A percentile compares a stretch with the other conserved stretches of the same genome.
Conservation (phyloP, 331 rosid species). For the Cydonia oblonga region DNA sequence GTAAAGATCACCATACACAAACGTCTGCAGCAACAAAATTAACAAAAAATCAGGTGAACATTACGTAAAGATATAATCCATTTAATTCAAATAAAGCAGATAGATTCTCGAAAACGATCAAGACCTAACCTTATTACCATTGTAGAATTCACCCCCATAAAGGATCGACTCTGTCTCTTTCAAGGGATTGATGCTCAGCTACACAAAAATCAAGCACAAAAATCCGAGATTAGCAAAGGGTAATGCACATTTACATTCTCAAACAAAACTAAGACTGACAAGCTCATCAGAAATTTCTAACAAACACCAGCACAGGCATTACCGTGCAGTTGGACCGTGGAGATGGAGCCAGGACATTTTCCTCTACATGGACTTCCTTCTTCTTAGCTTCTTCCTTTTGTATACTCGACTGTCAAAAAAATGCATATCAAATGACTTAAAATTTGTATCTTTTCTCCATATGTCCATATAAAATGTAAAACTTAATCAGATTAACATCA, state of each 20-base stretch:
- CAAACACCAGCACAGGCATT: slow-evolving; percentile 1
- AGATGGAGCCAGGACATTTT: slow-evolving; percentile 91
- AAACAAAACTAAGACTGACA: background rate
- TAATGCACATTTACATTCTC: background rate
- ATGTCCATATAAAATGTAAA: background rate
- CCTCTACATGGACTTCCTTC: slow-evolving; percentile 83
- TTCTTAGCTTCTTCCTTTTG: slow-evolving; percentile 95
- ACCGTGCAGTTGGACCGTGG: slow-evolving; percentile 88
- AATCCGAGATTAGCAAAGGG: background rate
- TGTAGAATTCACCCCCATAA: slow-evolving; percentile 94
- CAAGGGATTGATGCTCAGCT: slow-evolving; percentile 87
- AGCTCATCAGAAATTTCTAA: background rate
- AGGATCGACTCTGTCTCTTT: slow-evolving; percentile 84
- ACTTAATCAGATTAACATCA: background rate
- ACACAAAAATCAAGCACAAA: slow-evolving; percentile 10
- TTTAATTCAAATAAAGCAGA: background rate
- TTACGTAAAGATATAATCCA: background rate
- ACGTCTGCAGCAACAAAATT: slow-evolving; percentile 49
- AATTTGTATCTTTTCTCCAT: background rate
- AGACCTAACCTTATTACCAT: slow-evolving; percentile 74
- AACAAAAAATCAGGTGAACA: background rate
- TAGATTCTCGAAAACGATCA: background rate
- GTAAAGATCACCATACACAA: slow-evolving; percentile 75
- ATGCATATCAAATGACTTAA: background rate
- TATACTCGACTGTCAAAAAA: slow-evolving; percentile 42